Base-by-base conservation (phyloP, 2,329 filamentous ascomycete species). In the Trichoderma asperellum region DNA sequence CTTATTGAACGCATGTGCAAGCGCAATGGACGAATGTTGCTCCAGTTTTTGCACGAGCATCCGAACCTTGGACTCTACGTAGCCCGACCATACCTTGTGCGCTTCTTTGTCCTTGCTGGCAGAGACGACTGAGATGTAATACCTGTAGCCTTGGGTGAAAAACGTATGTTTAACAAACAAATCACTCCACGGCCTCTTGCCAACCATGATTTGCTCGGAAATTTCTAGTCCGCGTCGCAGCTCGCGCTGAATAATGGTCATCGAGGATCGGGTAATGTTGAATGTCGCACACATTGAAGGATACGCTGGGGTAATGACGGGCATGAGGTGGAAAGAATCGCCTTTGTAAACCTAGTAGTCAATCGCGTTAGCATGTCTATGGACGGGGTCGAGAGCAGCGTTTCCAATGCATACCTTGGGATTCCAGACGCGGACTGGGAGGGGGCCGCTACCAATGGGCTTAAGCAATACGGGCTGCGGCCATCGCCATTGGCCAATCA, bases 251-350 rank as follows among this genome's bases (percentile, higher is more conserved):
- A 99, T 94, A 61, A 97, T 89, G 7, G 87, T 84, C 83, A 94
- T 93, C 1, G 94, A 96, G 0, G 95, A 98, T 73, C 88, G 85
- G 3, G 92, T 94, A 71, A 99, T 91, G 76, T 97, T 98, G 83
- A 97, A 96, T 0, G 96, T 98, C 1, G 96, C 91, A 79, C 96
- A 98, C 94, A 97, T 98, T 61, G 94, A 96, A 2, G 96, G 96
- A 78, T 97, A 98, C 0, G 96, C 94, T 1, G 96, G 96, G 1
- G 96, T 99, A 76, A 99, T 98, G 79, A 99, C 93, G 34, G 96
- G 96, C 96, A 99, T 99, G 64, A 97, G 84, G 79, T 98, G 95
- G 73, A 89, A 92, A 55, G 88, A 88, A 79, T 98, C 96, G 67
- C 88, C 87, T 71, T 89, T 89, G 79, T 97, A 96, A 35, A 94